phyloP scores from a whole-genome alignment of 2,329 filamentous ascomycete genomes.

The Colletotrichum theobromicola region DNA sequence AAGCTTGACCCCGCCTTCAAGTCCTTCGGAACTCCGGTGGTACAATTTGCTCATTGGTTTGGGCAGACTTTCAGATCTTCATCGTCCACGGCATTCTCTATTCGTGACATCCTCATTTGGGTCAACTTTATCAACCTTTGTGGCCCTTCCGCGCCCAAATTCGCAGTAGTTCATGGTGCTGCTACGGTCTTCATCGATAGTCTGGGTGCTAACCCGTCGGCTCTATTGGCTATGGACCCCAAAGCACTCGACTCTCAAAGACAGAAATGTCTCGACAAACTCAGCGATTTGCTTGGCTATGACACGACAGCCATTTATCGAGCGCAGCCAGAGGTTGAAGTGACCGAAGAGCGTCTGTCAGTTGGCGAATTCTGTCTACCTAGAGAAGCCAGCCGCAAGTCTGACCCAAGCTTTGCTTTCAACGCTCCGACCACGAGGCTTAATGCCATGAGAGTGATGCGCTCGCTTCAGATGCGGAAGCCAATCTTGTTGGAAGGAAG shows the following conservation, averaged over 20 bases:
- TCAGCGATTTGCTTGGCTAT: constrained; percentile 68
- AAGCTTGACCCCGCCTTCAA: constrained; percentile 69
- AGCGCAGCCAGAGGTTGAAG: constrained; percentile 61
- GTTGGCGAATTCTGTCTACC: constrained; percentile 79
- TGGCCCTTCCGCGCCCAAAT: constrained; percentile 46
- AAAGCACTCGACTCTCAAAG: constrained; percentile 75
- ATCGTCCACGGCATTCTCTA: constrained; percentile 79
- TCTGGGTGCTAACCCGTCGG: constrained; percentile 92
- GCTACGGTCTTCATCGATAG: constrained; percentile 96
- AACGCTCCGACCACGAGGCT: constrained; percentile 87
- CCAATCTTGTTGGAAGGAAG: constrained; percentile 95
- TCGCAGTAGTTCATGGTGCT: constrained; percentile 77
- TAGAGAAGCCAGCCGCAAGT: constrained; percentile 51
- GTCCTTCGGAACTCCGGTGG: constrained; percentile 70
- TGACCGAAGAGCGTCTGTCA: constrained; percentile 58
- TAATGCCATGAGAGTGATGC: constrained; percentile 89
- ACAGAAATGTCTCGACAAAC: constrained; percentile 72
- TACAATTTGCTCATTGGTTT: constrained; percentile 94
- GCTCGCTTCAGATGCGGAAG: constrained; percentile 87
- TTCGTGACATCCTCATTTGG: constrained; percentile 93
- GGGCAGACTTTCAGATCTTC: constrained; percentile 79
- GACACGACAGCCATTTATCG: constrained; percentile 73
- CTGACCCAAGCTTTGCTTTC: constrained; percentile 74
- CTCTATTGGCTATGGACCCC: constrained; percentile 75
- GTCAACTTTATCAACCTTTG: constrained; percentile 86